Percentiles rank a stretch among this genome's conserved stretches.
phyloP scores from a whole-genome alignment of 2,329 filamentous ascomycete genomes.

The Verticillium nubilum region DNA sequence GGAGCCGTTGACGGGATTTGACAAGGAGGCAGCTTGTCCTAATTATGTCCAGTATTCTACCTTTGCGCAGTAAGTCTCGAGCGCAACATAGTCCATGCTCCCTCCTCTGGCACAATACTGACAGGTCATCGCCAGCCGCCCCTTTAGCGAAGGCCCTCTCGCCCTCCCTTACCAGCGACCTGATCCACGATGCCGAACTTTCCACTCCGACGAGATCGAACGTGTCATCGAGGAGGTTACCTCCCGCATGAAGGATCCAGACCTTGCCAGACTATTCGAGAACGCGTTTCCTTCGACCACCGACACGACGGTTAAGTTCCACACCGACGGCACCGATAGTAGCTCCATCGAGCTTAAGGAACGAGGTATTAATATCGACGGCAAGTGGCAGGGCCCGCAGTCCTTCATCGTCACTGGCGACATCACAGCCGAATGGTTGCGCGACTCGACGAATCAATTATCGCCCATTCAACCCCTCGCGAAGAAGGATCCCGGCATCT shows the following conservation, averaged over 20 bases:
- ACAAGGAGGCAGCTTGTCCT: constrained; percentile 27
- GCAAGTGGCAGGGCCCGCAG: constrained; percentile 76
- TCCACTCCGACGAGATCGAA: constrained; percentile 81
- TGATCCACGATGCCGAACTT: constrained; percentile 76
- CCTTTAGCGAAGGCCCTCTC: constrained; percentile 74
- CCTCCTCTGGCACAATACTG: neutral
- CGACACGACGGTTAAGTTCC: constrained; percentile 86
- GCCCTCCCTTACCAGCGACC: constrained; percentile 83
- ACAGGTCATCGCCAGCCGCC: constrained; percentile 48
- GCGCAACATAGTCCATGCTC: neutral
- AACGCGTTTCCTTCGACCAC: constrained; percentile 92
- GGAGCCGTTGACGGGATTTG: constrained; percentile 8
- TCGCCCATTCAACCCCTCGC: constrained; percentile 83
- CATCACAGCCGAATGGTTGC: constrained; percentile 88
- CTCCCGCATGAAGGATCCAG: constrained; percentile 72
- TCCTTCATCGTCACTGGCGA: constrained; percentile 92
- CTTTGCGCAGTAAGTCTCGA: constrained; percentile 30
- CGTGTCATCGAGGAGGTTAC: constrained; percentile 81
- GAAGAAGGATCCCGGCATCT: constrained; percentile 72
- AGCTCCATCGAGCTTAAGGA: constrained; percentile 18
- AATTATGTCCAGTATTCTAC: constrained; percentile 34
- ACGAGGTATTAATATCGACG: constrained; percentile 38
- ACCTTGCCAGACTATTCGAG: constrained; percentile 87
- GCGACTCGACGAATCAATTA: constrained; percentile 90
- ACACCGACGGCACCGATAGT: constrained; percentile 54